Base-by-base conservation (phyloP, 2,329 filamentous ascomycete genomes). In the Claviceps sp. region DNA sequence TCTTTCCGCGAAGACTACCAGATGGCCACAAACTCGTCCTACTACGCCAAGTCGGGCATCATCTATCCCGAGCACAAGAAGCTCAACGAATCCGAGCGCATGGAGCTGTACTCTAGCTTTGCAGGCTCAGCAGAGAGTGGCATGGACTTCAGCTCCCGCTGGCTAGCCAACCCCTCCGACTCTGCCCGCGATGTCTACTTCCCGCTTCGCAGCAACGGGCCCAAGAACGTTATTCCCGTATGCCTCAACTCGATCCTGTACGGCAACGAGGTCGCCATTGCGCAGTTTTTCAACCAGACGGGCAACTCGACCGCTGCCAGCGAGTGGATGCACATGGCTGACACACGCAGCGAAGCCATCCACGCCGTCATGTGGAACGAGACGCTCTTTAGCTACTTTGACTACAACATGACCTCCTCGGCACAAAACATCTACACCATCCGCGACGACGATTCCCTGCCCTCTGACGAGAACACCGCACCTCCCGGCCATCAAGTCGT, bases 241-340 rank as follows among this genome's bases (percentile, higher is more conserved):
- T 82, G 85, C 52, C 72, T 86, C 55, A 85, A 86, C 64, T 78
- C 81, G 1, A 84, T 85, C 45, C 66, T 86, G 8, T 86, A 85
- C 63, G 74, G 74, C 58, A 84, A 83, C 56, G 82, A 86, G 59
- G 67, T 77, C 2, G 70, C 73, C 49, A 81, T 85, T 50, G 71
- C 77, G 11, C 59, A 67, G 2, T 82, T 83, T 61, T 70, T 79
- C 55, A 69, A 72, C 42, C 61, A 65, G 22, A 69, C 70, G 0
- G 77, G 77, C 51, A 77, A 83, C 61, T 59, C 63, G 34, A 72
- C 68, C 1, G 74, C 67, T 1, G 76, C 77, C 2, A 62, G 66
- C 7, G 57, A 66, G 9, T 85, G 78, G 74, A 65, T 67, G 5
- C 59, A 68, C 4, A 63, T 70, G 5, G 82, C 82, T 13, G 59